Base-by-base conservation (phyloP, 2,329 filamentous ascomycete species). In the Phoma sp. region DNA sequence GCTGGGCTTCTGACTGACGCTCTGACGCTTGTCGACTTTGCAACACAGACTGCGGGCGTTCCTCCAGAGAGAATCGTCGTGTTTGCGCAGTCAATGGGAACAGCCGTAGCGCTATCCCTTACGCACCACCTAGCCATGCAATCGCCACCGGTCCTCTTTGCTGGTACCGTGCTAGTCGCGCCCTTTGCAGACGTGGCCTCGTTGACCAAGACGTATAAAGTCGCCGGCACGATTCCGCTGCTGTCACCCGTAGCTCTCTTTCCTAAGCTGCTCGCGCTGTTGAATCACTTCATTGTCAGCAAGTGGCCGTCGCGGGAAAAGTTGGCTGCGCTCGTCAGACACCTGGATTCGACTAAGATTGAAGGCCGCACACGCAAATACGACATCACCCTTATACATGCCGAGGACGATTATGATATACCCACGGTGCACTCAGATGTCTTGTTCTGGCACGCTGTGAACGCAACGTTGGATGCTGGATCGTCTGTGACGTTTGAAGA, bases 21-120 rank as follows among this genome's bases (percentile, higher is more conserved):
- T 1, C 61, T 82, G 0, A 74, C 82, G 0, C 69, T 86, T 2
- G 78, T 78, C 2, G 74, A 84, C 10, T 88, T 84, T 79, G 84
- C 82, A 0, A 75, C 81, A 50, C 72, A 82, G 1, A 77, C 76
- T 0, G 84, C 81, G 2, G 71, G 75, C 0, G 81, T 88, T 3
- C 81, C 83, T 1, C 76, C 83, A 0, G 77, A 78, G 2, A 79
- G 82, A 0, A 87, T 86, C 35, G 76, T 85, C n/a, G 68, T 88
- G 21, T 87, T 84, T 55, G 81, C 77, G 0, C 85, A 88, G 61
- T 86, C 82, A 0, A 74, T 88, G 29, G 85, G 85, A 4, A 85
- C 85, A 1, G 84, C 80, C 0, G 81, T 84, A 8, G 76, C 74
- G 27, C 60, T 80, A 10, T 78, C 79, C 6, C 69, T 84, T 1